A percentile compares a stretch with the other conserved stretches of the same genome.
Evolutionary conservation across 2,329 filamentous ascomycete species (phyloP).

Genomic region (Stemphylium lycopersici): DNA sequence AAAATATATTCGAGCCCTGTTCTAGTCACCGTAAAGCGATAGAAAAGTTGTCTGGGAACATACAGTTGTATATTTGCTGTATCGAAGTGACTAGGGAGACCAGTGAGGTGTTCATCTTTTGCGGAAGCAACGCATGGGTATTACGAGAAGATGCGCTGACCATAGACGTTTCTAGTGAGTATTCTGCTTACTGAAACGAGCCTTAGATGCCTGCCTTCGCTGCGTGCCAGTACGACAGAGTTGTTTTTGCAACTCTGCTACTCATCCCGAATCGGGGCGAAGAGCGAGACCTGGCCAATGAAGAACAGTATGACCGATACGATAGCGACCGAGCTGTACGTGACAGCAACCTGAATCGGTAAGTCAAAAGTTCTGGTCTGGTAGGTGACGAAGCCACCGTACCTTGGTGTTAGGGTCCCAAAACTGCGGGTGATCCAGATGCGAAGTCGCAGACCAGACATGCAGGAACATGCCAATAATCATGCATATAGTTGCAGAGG

Average conservation of each 20-base stretch:
- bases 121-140: too few species aligned
- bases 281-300: constrained; percentile 27
- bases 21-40: too few species aligned
- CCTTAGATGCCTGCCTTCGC: too few species aligned
- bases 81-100: too few species aligned
- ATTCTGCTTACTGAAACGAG: too few species aligned
- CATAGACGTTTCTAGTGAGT: too few species aligned
- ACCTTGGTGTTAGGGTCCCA: constrained; percentile 45
- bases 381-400: background rate
- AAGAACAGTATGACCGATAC: constrained; percentile 26
- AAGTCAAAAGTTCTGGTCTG: background rate
- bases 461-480: constrained; percentile 48
- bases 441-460: constrained; percentile 45
- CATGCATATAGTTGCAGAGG: constrained; percentile 45
- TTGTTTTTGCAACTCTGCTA: background rate
- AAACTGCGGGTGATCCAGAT: constrained; percentile 27
- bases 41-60: too few species aligned
- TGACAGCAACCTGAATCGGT: constrained; percentile 23
- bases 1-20: too few species aligned
- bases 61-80: too few species aligned
- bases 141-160: too few species aligned
- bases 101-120: too few species aligned
- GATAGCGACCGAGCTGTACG: constrained; percentile 21
- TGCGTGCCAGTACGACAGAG: background rate
- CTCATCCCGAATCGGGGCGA: constrained; percentile 7